Conservation (phyloP, 345 rosid species). For the Arabidopsis arenosa region DNA sequence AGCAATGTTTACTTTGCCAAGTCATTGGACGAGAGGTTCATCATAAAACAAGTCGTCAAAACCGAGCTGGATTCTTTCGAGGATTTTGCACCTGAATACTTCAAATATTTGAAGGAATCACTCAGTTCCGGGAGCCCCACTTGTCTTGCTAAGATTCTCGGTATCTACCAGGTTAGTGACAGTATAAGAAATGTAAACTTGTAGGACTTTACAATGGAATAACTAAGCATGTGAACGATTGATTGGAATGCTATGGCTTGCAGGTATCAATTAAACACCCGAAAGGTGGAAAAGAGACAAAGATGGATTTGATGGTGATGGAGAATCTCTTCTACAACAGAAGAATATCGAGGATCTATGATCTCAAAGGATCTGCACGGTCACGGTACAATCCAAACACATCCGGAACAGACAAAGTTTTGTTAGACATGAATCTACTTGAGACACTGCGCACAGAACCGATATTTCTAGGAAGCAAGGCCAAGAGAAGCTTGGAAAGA, state of each 20-base stretch:
- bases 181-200: not conserved
- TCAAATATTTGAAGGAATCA: constrained; percentile 75
- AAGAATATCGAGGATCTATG: constrained; percentile 75
- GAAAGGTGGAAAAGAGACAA: constrained; percentile 87
- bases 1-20: constrained; percentile 95
- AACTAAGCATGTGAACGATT: constrained; percentile 2
- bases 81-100: constrained; percentile 87
- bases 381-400: constrained; percentile 89
- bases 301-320: constrained; percentile 97
- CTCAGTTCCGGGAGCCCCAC: constrained; percentile 85
- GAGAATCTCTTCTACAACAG: constrained; percentile 93
- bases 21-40: constrained; percentile 94
- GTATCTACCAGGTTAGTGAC: constrained; percentile 88
- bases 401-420: constrained; percentile 71
- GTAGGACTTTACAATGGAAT: constrained; percentile 2
- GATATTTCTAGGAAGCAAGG: constrained; percentile 90
- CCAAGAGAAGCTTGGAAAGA: constrained; percentile 90
- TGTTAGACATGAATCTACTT: constrained; percentile 83
- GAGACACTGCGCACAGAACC: constrained; percentile 87
- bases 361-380: constrained; percentile 88
- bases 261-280: constrained; percentile 84
- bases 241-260: constrained; percentile 30
- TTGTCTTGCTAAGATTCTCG: constrained; percentile 95
- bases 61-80: constrained; percentile 91
- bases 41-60: constrained; percentile 87